A percentile compares a stretch with the other conserved stretches of the same genome.
Conservation (phyloP, 1,139 yeast species). For the Candida sp. region DNA sequence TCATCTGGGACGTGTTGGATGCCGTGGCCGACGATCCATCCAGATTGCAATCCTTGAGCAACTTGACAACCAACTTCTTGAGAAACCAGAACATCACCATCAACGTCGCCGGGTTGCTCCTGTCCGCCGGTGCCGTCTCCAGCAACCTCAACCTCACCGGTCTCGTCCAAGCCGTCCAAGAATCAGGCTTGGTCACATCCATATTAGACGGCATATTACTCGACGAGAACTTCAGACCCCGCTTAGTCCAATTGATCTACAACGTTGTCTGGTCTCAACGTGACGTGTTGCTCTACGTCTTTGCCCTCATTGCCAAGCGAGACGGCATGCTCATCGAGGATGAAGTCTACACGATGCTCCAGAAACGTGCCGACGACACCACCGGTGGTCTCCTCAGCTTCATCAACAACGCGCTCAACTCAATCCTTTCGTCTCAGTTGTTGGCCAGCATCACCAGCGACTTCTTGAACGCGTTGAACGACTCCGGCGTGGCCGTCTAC, state of each 20-base stretch:
- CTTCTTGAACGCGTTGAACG: conserved; percentile 41
- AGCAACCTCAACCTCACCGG: conserved; percentile 27
- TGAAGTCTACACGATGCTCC: conserved; percentile 12
- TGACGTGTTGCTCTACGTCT: conserved; percentile 26
- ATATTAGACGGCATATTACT: conserved; percentile 40
- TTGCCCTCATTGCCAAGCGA: conserved; percentile 27
- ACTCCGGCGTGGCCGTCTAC: conserved; percentile 47
- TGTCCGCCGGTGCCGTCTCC: conserved; percentile 2
- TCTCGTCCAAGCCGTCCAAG: conserved; percentile 24
- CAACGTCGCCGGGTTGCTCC: conserved; percentile 6
- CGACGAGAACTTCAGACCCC: conserved; percentile 38
- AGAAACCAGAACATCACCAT: conserved; percentile 13
- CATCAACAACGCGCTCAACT: conserved; percentile 31
- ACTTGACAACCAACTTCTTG: conserved; percentile 28
- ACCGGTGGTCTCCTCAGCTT: conserved; percentile 31
- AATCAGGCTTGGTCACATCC: conserved; percentile 41
- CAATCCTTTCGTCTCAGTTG: conserved; percentile 32
- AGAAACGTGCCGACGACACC: conserved; percentile 23
- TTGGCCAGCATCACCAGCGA: conserved; percentile 30
- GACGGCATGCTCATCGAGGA: conserved; percentile 8
- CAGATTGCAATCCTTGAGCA: conserved; percentile 32
- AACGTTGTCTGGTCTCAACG: conserved; percentile 36
- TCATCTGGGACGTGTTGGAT: conserved; percentile 41
- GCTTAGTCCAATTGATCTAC: conserved; percentile 37
- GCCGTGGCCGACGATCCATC: conserved; percentile 36